These are phyloP conservation scores for Lactarius sp. DNA, from an alignment of 768 basidiomycete genomes.

Conservation along the genomic window DNA sequence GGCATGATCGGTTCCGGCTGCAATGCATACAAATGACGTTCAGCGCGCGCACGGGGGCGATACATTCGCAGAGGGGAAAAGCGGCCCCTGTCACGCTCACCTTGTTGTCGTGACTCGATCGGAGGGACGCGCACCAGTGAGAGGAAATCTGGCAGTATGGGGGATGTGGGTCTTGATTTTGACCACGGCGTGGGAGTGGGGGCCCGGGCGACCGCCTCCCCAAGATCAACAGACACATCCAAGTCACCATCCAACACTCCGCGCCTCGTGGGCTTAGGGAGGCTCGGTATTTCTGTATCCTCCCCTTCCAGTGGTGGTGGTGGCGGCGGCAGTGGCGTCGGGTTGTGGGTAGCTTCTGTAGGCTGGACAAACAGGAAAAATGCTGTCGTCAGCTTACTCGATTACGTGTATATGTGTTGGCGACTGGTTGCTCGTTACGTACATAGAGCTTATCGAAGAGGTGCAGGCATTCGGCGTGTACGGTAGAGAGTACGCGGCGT, in stretches of 20 bases:
- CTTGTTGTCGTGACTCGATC: not conserved
- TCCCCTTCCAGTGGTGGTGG: not conserved
- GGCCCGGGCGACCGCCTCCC: constrained; percentile 11
- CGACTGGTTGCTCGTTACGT: not conserved
- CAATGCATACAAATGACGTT: not conserved
- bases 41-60: not conserved
- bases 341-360: not conserved
- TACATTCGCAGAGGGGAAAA: too few relatives aligned
- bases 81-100: not conserved
- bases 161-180: not conserved
- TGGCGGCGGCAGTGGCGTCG: not conserved
- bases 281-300: not conserved
- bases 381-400: not conserved
- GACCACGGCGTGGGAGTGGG: not conserved
- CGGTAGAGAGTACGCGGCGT: not conserved
- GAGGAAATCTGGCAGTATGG: not conserved
- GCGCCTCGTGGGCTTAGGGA: not conserved
- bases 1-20: not conserved
- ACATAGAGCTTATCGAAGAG: constrained; percentile 14
- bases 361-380: not conserved
- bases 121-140: not conserved
- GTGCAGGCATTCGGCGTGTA: constrained; percentile 11
- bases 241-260: constrained; percentile 3
- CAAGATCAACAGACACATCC: constrained; percentile 11
- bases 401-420: not conserved